Percentiles rank a stretch among this genome's conserved stretches.
Evolutionary conservation across 768 basidiomycete species (phyloP).

Genomic region (Mycena olivaceomarginata): DNA sequence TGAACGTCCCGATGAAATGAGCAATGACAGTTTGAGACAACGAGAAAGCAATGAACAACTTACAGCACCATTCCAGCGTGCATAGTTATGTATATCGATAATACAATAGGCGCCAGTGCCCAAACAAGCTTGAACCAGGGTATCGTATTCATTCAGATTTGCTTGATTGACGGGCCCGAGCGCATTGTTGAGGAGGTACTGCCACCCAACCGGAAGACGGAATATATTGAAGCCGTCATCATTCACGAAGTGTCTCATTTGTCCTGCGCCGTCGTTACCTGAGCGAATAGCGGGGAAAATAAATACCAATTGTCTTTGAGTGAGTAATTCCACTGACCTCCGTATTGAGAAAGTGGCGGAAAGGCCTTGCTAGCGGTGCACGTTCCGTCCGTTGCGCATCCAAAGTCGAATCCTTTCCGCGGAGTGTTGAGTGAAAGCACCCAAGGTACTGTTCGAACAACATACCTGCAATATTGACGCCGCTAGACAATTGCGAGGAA

Average conservation of each 20-base stretch:
- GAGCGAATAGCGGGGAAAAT: background rate
- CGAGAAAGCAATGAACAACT: constrained; percentile 13
- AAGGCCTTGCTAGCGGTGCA: constrained; percentile 60
- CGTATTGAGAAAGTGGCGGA: constrained; percentile 67
- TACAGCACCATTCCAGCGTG: constrained; percentile 70
- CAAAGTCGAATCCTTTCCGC: constrained; percentile 68
- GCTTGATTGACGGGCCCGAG: constrained; percentile 63
- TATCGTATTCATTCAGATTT: constrained; percentile 71
- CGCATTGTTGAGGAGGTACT: constrained; percentile 64
- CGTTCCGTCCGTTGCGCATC: constrained; percentile 65
- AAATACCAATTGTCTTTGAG: background rate
- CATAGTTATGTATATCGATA: constrained; percentile 79
- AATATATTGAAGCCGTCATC: constrained; percentile 74
- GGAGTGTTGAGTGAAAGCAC: background rate
- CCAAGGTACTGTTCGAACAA: background rate
- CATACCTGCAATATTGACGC: constrained; percentile 67
- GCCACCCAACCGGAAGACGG: constrained; percentile 80
- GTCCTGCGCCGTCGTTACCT: constrained; percentile 66
- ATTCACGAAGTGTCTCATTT: constrained; percentile 76
- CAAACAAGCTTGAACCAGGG: constrained; percentile 69
- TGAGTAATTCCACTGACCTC: constrained; percentile 51
- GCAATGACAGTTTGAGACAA: too few relatives aligned
- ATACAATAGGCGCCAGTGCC: constrained; percentile 70
- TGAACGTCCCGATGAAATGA: background rate
- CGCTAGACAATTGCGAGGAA: constrained; percentile 36